Evolutionary conservation across 2,329 filamentous ascomycete genomes (phyloP), one percentile per base, ranked within the genome.

Genomic region (Neofusicoccum kwambonambiense): DNA sequence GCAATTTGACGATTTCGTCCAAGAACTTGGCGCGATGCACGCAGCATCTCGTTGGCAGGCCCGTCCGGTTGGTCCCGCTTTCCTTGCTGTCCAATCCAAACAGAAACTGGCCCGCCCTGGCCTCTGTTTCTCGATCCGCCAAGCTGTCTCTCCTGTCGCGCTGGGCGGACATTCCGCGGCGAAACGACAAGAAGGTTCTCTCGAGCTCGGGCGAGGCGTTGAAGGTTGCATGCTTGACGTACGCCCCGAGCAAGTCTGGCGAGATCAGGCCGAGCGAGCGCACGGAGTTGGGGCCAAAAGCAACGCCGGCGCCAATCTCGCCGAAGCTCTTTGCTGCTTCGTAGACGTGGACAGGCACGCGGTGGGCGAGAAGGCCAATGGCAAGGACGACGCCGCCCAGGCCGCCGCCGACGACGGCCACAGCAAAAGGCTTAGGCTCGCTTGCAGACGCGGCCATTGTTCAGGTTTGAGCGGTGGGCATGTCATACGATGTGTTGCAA

Each of bases 381-480:
- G 73, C 71, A 11, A 75, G 68, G 1, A 69, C 69, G 34, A 73
- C 67, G n/a, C 73, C 73, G 12, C 69, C 72, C 19, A 75, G 68
- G 27, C 73, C 73, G 5, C 71, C 73, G 17, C 73, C 72, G 11
- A 74, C 47, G 54, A 75, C 72, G 17, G 72, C 73, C 27, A 75
- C 68, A 11, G 70, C 64, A 37, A 69, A 66, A 31, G 68, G 56
- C 31, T 67, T 68, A 39, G 54, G 22, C 27, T 31, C 49, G 49
- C 49, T 35, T 34, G 49, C 49, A n/a, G 27, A 17, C 8, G 37
- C 54, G 12, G 27, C 34, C 52, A 57, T 57, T 13, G 12, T 41
- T n/a, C 5, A 56, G 9, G 9, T 17, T n/a, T 7, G 37, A 42
- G 11, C 15, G 8, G 12, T 39, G 34, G 51, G 11, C 6, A 7